Evolutionary conservation across 495 filamentous ascomycete genomes (phyloP).

Genomic region (Penicillium macrosclerotiorum): DNA sequence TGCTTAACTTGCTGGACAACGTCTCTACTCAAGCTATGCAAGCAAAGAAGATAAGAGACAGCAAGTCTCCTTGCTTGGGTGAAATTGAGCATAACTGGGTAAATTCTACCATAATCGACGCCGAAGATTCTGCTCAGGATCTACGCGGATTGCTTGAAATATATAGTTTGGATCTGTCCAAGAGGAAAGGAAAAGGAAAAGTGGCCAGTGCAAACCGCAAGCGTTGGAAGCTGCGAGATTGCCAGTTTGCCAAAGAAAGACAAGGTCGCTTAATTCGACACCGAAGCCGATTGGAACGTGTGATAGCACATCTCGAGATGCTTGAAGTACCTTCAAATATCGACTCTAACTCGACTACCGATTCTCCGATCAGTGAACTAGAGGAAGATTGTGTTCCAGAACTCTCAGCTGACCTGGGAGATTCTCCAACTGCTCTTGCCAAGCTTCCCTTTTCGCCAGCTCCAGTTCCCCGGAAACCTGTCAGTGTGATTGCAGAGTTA

Average conservation of each 20-base stretch:
- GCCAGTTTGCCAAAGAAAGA: conserved; percentile 4
- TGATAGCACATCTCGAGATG: conserved; percentile 4
- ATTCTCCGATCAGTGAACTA: neutral
- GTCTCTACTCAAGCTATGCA: conserved; percentile 1
- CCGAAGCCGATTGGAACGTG: conserved; percentile 9
- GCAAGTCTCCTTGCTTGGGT: conserved; percentile 8
- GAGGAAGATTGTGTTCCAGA: neutral
- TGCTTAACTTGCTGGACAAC: conserved; percentile 9
- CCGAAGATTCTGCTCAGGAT: conserved; percentile 3
- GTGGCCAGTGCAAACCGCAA: conserved; percentile 11
- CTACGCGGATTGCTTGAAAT: conserved; percentile 9
- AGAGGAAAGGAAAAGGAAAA: conserved; percentile 18
- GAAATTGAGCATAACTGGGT: conserved; percentile 21
- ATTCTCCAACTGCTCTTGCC: neutral
- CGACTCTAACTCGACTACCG: neutral
- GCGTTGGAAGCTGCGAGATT: conserved; percentile 9
- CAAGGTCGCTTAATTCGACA: conserved; percentile 3
- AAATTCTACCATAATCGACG: conserved; percentile 13
- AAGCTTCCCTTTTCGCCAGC: neutral
- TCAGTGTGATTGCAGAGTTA: conserved; percentile 6
- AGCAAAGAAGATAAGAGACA: conserved; percentile 7
- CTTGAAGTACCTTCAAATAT: neutral
- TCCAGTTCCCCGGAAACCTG: neutral
- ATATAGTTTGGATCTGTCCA: conserved; percentile 8
- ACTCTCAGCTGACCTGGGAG: neutral